A percentile compares a stretch with the other conserved stretches of the same genome.
These are phyloP conservation scores for Boletus rex-veris DNA, from an alignment of 768 basidiomycete species.

Conservation along the genomic window DNA sequence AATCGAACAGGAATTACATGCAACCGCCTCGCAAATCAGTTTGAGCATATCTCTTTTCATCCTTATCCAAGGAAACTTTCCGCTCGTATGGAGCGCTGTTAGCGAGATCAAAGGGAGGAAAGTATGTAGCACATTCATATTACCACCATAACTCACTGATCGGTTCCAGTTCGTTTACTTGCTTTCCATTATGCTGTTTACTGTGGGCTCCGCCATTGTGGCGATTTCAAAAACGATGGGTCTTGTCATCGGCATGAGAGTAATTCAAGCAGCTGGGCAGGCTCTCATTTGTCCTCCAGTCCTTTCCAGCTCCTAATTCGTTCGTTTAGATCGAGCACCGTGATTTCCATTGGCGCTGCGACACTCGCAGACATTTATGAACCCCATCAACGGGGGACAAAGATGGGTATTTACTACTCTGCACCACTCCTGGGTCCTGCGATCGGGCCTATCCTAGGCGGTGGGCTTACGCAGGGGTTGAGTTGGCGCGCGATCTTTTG, in stretches of 20 bases:
- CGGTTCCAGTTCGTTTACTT: constrained; percentile 50
- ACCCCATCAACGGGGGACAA: constrained; percentile 67
- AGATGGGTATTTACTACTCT: constrained; percentile 80
- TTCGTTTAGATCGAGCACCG: constrained; percentile 53
- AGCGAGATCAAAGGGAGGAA: constrained; percentile 69
- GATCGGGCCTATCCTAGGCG: constrained; percentile 68
- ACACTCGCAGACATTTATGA: constrained; percentile 81
- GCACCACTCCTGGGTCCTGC: constrained; percentile 75
- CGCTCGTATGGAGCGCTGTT: constrained; percentile 31
- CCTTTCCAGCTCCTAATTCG: background rate
- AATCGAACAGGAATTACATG: constrained; percentile 59
- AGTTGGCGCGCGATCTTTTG: constrained; percentile 85
- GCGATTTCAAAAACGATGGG: constrained; percentile 54
- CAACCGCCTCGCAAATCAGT: constrained; percentile 61
- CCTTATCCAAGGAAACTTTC: constrained; percentile 58
- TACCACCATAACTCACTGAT: background rate
- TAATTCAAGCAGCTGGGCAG: constrained; percentile 62
- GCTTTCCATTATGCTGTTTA: constrained; percentile 48
- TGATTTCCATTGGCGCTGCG: constrained; percentile 65
- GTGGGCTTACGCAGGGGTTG: constrained; percentile 61
- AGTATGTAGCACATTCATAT: constrained; percentile 31
- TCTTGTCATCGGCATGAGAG: constrained; percentile 63
- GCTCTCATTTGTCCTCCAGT: constrained; percentile 3
- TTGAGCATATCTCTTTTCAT: constrained; percentile 70
- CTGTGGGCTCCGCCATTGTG: constrained; percentile 54